Evolutionary conservation across 192 early-diverging fungal genomes (phyloP), one percentile per base, ranked within the genome.

Genomic region (Linnemannia zychae): DNA sequence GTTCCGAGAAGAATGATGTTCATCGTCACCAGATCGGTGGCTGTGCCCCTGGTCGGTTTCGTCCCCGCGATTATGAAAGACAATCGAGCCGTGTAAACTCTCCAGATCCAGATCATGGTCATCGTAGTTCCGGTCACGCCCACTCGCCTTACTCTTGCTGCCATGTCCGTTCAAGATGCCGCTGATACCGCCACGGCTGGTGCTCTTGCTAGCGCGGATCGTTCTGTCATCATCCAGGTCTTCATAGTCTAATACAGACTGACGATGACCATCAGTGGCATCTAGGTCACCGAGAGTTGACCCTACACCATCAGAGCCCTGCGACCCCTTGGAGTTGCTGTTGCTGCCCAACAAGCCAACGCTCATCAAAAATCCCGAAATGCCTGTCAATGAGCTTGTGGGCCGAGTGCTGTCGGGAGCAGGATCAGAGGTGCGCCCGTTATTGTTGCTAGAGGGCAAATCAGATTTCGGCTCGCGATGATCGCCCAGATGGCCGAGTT

Each of bases 1-100:
- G 22, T 71, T 20, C 70, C 22, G 40, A 4, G 40, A 40, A 11
- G 28, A 63, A 17, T 40, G 70, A 4, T 36, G 33, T 17, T 7
- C 34, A 18, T 38, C 73, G 24, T 74, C 73, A 31, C 57, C 73
- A 20, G 52, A 17, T 28, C 17, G 34, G n/a, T 40, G 53, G 36
- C 53, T 36, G 28, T 60, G 24, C 12, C 46, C 74, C 3, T 75
- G 40, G 31, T 40, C 31, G n/a, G 67, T 67, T 22, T 49, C 47
- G 36, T 67, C 78, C 28, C 11, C 71, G 9, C 63, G 46, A 48
- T 83, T 69, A 33, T 75, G 18, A 46, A 85, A 85, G 11, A 85
- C 77, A 60, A 85, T 85, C n/a, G 83, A 85, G 0, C 83, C 83
- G 67, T 85, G 73, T 68, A 85, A 37, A 40, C 83, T 85, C 70